Evolutionary conservation across 2,329 filamentous ascomycete species (phyloP).

Genomic region (Furcasterigmium sp.): DNA sequence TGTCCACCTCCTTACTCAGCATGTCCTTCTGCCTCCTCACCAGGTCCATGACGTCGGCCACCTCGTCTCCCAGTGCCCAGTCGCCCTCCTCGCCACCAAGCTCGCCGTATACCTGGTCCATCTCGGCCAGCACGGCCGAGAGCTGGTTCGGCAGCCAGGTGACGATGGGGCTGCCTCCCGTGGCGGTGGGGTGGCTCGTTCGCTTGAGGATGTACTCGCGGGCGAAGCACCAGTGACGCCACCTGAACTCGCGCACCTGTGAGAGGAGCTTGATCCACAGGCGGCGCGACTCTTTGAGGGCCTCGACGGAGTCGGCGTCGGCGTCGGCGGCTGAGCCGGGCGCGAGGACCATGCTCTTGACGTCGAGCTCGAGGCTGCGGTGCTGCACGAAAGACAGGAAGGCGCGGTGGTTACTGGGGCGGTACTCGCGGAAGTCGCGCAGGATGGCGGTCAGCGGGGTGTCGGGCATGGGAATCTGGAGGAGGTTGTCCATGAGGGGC

Average conservation of each 20-base stretch:
- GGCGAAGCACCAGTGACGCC: conserved; percentile 82
- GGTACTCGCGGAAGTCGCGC: conserved; percentile 81
- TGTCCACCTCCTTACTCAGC: conserved; percentile 67
- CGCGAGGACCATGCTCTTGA: conserved; percentile 54
- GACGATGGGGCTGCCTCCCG: conserved; percentile 75
- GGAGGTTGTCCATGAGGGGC: conserved; percentile 81
- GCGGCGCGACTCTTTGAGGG: conserved; percentile 48
- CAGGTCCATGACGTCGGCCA: conserved; percentile 61
- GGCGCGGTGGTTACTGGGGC: conserved; percentile 81
- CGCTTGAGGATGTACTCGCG: conserved; percentile 80
- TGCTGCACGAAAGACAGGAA: conserved; percentile 70
- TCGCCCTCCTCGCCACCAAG: conserved; percentile 30
- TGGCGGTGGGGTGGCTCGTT: conserved; percentile 71
- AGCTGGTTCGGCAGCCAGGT: conserved; percentile 83
- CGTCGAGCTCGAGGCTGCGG: conserved; percentile 39
- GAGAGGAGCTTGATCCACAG: conserved; percentile 63
- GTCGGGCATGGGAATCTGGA: conserved; percentile 80
- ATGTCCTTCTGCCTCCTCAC: conserved; percentile 59
- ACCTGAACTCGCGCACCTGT: conserved; percentile 75
- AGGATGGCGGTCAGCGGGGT: conserved; percentile 88
- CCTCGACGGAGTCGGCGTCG: conserved; percentile 23
- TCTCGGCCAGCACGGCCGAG: conserved; percentile 66
- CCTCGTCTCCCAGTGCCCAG: conserved; percentile 38
- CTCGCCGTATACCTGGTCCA: conserved; percentile 53
- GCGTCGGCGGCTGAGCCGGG: conserved; percentile 17